Percentiles rank a stretch among this genome's conserved stretches.
phyloP scores from a whole-genome alignment of 805 yeast species.

The Kuraishia cidri region DNA sequence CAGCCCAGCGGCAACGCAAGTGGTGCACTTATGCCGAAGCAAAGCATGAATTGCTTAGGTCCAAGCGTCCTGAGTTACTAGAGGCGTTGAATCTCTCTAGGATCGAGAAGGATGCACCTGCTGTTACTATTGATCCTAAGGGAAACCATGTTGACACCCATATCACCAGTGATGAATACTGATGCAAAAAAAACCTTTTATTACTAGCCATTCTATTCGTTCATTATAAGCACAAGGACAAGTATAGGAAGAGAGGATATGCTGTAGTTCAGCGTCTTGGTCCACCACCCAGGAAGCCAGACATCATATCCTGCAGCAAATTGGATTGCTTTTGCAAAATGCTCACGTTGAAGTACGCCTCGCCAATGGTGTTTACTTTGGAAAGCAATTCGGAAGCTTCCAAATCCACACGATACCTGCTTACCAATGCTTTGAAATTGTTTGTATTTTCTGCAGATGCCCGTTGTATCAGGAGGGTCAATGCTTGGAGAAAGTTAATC shows the following conservation, averaged over 20 bases:
- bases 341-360: conserved; percentile 16
- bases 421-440: conserved; percentile 32
- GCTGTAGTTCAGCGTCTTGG: no score
- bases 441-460: conserved; percentile 24
- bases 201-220: no score
- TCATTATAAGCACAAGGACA: conserved; percentile 20
- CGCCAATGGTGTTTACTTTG: conserved; percentile 19
- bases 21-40: conserved; percentile 76
- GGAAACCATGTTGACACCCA: conserved; percentile 18
- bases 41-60: conserved; percentile 40
- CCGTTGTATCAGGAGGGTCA: conserved; percentile 49
- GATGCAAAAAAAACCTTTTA: no score
- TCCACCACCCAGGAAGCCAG: conserved; percentile 39
- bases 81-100: conserved; percentile 53
- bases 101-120: conserved; percentile 27
- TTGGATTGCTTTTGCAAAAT: conserved; percentile 41
- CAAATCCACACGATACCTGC: conserved; percentile 22
- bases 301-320: conserved; percentile 69
- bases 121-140: conserved; percentile 12
- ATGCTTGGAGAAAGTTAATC: conserved; percentile 62
- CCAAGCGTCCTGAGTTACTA: conserved; percentile 60
- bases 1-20: conserved; percentile 44
- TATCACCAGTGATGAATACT: conserved; percentile 15
- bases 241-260: no score
- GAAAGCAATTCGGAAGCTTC: conserved; percentile 10